Conservation (phyloP, 1,284 basidiomycete species). For the Boletus nobilissimus region DNA sequence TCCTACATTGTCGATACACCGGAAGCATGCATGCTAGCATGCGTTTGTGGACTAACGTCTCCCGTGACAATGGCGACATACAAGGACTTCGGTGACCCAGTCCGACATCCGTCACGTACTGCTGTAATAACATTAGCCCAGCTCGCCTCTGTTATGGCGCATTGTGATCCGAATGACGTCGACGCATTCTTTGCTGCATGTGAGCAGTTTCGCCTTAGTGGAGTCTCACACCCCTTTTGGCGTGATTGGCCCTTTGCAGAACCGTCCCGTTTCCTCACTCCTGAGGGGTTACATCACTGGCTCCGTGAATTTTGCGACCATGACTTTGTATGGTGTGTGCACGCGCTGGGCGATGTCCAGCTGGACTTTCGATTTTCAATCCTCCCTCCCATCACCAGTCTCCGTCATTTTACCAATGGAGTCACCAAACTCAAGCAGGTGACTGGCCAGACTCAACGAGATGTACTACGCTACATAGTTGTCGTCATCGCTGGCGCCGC, state of each 20-base stretch:
- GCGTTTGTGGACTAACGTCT: not conserved
- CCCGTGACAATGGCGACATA: slow-evolving; percentile 14
- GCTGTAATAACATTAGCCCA: not conserved
- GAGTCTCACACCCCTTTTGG: not conserved
- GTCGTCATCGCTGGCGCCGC: slow-evolving; percentile 43
- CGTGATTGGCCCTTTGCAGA: too few relatives aligned
- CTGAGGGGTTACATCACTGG: too few relatives aligned
- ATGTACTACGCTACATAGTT: slow-evolving; percentile 35
- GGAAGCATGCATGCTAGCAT: slow-evolving; percentile 19
- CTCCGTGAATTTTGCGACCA: too few relatives aligned
- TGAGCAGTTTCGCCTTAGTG: slow-evolving; percentile 16
- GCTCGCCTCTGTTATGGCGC: slow-evolving; percentile 6
- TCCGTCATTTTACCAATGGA: too few relatives aligned
- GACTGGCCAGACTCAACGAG: not conserved
- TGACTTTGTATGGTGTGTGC: too few relatives aligned
- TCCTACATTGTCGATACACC: slow-evolving; percentile 21
- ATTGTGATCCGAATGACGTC: not conserved
- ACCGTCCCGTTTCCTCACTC: too few relatives aligned
- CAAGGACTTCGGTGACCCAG: slow-evolving; percentile 17
- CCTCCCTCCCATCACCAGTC: too few relatives aligned
- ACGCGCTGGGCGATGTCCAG: too few relatives aligned
- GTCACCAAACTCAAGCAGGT: slow-evolving; percentile 21
- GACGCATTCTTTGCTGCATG: slow-evolving; percentile 13
- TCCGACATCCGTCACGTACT: slow-evolving; percentile 37
- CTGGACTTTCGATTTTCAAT: too few relatives aligned